These are phyloP conservation scores for Blastobotrys raffinosifermentans DNA, from an alignment of 1,139 yeast species.

Conservation along the genomic window DNA sequence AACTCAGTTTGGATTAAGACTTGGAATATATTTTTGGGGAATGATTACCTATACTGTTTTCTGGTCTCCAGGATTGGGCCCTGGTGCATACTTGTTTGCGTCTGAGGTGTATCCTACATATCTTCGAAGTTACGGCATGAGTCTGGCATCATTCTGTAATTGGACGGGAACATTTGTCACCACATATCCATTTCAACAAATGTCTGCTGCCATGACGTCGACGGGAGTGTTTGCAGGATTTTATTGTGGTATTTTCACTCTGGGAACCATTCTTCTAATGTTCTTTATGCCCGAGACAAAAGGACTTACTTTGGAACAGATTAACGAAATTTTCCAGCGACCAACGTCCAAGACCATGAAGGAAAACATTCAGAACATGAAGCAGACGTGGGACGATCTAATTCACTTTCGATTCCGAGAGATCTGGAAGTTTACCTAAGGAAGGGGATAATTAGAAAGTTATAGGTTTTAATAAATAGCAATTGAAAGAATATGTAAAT, in stretches of 20 bases:
- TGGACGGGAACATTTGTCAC: slow-evolving; percentile 14
- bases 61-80: slow-evolving; percentile 15
- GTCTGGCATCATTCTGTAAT: slow-evolving; percentile 11
- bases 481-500: neutral
- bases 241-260: slow-evolving; percentile 7
- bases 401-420: neutral
- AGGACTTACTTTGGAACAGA: slow-evolving; percentile 54
- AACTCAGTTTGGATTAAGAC: slow-evolving; percentile 6
- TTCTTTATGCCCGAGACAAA: slow-evolving; percentile 55
- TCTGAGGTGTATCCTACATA: slow-evolving; percentile 13
- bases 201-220: slow-evolving; percentile 14
- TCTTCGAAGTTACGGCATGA: slow-evolving; percentile 12
- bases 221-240: slow-evolving; percentile 13
- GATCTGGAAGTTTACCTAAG: too few species aligned
- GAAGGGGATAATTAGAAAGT: too few species aligned
- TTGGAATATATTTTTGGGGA: slow-evolving; percentile 12
- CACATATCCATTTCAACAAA: slow-evolving; percentile 12
- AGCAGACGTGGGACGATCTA: slow-evolving; percentile 6
- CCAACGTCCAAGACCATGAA: slow-evolving; percentile 6
- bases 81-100: slow-evolving; percentile 14
- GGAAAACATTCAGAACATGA: slow-evolving; percentile 10
- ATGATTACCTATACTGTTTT: slow-evolving; percentile 13
- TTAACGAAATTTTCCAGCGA: slow-evolving; percentile 43
- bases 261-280: slow-evolving; percentile 14
- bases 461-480: too few species aligned